Conservation (phyloP, 306 rosid species). For the Malus fusca region DNA sequence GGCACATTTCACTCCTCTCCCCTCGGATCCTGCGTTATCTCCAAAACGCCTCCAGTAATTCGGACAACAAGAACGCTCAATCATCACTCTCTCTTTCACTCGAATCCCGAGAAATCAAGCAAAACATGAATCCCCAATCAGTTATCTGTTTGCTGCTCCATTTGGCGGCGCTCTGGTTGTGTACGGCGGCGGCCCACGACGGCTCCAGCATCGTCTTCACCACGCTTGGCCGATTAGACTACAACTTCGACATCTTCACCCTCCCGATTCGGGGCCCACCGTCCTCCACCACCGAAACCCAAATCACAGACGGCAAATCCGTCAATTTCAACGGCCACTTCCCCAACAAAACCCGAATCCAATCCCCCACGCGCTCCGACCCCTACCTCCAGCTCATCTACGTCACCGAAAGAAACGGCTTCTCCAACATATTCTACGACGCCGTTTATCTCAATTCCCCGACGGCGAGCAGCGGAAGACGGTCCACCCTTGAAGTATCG, state of each 20-base stretch:
- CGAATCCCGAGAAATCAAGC: not conserved
- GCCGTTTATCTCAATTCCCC: conserved; percentile 20
- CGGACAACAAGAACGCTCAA: not conserved
- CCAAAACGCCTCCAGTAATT: not conserved
- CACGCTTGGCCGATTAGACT: conserved; percentile 52
- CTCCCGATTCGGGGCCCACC: conserved; percentile 28
- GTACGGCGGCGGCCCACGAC: not conserved
- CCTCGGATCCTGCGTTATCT: not conserved
- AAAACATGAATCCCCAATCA: not conserved
- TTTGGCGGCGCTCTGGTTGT: not conserved
- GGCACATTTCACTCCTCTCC: not conserved
- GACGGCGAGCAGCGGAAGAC: not conserved
- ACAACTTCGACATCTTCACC: conserved; percentile 61
- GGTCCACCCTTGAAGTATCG: conserved; percentile 38
- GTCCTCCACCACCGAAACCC: conserved; percentile 23
- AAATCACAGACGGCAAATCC: conserved; percentile 66
- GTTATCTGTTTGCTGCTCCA: not conserved
- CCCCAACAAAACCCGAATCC: conserved; percentile 23
- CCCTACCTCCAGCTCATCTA: conserved; percentile 47
- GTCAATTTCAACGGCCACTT: conserved; percentile 88
- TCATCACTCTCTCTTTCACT: not conserved
- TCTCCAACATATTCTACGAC: conserved; percentile 51
- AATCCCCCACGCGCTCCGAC: not conserved
- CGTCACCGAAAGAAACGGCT: conserved; percentile 62
- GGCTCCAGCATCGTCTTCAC: conserved; percentile 54